These are phyloP conservation scores for Avena insularis DNA, from an alignment of 176 grass and related monocot genomes.

Conservation along the genomic window DNA sequence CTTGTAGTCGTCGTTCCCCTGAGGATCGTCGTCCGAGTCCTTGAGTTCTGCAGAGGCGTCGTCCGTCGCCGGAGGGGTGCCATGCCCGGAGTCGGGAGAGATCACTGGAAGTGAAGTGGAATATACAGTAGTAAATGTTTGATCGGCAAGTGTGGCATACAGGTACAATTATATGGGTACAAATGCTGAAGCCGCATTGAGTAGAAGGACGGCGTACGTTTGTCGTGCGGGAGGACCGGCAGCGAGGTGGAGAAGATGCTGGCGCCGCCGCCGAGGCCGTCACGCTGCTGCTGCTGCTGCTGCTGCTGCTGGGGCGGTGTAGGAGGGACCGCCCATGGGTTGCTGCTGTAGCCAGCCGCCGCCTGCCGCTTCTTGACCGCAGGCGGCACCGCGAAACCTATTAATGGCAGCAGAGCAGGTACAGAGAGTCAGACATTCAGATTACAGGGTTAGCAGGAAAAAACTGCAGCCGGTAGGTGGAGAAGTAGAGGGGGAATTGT, in stretches of 20 bases:
- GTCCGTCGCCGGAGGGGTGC: slow-evolving; percentile 47
- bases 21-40: slow-evolving; percentile 45
- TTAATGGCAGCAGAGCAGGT: neutral
- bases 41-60: slow-evolving; percentile 51
- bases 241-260: slow-evolving; percentile 91
- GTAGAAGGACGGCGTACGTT: slow-evolving; percentile 47
- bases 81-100: slow-evolving; percentile 54
- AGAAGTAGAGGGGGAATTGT: no score
- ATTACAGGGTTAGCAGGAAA: no score
- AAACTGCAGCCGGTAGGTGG: no score
- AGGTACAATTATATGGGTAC: no score
- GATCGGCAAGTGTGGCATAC: neutral
- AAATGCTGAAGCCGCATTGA: no score
- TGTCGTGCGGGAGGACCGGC: slow-evolving; percentile 72
- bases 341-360: slow-evolving; percentile 19
- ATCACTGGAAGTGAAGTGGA: slow-evolving; percentile 41
- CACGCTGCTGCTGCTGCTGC: neutral
- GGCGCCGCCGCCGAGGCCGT: slow-evolving; percentile 61
- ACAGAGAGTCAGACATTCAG: neutral
- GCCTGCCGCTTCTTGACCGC: slow-evolving; percentile 40
- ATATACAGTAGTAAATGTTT: neutral
- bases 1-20: slow-evolving; percentile 58
- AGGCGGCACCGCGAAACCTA: slow-evolving; percentile 48
- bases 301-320: neutral
- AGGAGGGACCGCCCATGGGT: slow-evolving; percentile 44